Conservation (phyloP, 208 protist species). For the Leishmania martiniquensis region DNA sequence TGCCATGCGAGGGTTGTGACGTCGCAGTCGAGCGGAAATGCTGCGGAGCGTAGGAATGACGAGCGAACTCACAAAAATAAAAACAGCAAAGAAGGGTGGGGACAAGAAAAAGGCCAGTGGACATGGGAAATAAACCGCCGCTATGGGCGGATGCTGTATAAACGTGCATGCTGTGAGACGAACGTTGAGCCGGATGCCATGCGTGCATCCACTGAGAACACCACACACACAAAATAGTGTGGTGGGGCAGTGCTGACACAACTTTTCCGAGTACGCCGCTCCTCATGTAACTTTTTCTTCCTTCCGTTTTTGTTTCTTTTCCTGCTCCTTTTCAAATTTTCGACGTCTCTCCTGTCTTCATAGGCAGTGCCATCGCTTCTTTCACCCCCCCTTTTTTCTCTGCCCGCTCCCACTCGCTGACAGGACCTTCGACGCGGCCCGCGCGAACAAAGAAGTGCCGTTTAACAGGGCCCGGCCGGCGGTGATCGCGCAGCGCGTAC, state of each 20-base stretch:
- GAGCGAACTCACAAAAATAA: no score
- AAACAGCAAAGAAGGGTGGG: no score
- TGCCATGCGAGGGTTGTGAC: no score
- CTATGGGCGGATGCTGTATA: neutral
- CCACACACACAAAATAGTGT: no score
- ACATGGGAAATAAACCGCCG: neutral
- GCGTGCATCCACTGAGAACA: neutral
- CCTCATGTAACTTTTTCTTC: neutral
- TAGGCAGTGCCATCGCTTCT: neutral
- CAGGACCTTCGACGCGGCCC: neutral
- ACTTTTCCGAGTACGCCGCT: neutral
- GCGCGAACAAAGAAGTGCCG: neutral
- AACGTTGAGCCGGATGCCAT: neutral
- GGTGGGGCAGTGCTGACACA: neutral
- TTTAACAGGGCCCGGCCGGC: neutral
- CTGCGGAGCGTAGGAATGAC: neutral
- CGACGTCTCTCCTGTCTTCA: neutral
- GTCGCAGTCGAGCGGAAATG: neutral
- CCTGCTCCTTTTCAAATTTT: no score
- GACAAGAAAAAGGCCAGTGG: no score
- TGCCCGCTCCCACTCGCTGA: neutral
- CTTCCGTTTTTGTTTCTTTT: neutral
- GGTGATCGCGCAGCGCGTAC: neutral
- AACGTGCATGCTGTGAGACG: neutral
- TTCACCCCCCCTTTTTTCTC: neutral